Evolutionary conservation across 176 grass and related monocot genomes (phyloP).

Genomic region (Puccinellia tenuiflora): DNA sequence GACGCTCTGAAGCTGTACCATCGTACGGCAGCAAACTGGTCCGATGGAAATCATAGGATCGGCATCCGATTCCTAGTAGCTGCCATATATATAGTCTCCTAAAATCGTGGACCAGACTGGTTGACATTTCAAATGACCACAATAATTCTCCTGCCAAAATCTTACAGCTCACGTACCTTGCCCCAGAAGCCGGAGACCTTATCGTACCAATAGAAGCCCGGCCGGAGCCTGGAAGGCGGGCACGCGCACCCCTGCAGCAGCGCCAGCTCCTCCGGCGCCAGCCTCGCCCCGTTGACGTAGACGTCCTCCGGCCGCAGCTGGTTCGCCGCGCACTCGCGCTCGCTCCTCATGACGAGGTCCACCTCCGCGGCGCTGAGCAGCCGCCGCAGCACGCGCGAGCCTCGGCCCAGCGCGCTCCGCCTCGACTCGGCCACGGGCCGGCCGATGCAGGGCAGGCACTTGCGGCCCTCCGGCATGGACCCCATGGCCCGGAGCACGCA

Average conservation of each 20-base stretch:
- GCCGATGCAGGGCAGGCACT: slow-evolving; percentile 76
- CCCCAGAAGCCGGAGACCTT: slow-evolving; percentile 97
- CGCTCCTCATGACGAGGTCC: slow-evolving; percentile 71
- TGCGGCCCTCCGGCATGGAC: slow-evolving; percentile 92
- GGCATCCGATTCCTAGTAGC: too few species aligned
- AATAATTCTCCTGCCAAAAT: not conserved
- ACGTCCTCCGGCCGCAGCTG: slow-evolving; percentile 72
- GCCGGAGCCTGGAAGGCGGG: slow-evolving; percentile 66
- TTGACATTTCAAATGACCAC: not conserved
- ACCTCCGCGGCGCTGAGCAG: slow-evolving; percentile 70
- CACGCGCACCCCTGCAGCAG: slow-evolving; percentile 56
- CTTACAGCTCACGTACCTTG: slow-evolving; percentile 49
- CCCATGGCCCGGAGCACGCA: slow-evolving; percentile 86
- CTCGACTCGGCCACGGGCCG: slow-evolving; percentile 53
- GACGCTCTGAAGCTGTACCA: too few species aligned
- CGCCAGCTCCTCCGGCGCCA: slow-evolving; percentile 59
- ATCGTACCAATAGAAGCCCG: slow-evolving; percentile 93
- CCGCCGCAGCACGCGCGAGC: slow-evolving; percentile 62
- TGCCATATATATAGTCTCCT: not conserved
- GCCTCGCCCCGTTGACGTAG: slow-evolving; percentile 60
- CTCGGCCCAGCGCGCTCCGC: slow-evolving; percentile 54
- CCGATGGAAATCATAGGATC: too few species aligned
- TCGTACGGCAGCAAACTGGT: too few species aligned
- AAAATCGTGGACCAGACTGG: not conserved
- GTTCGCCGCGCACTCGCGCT: slow-evolving; percentile 68